Evolutionary conservation across 1,284 basidiomycete species (phyloP).

Genomic region (Pseudozyma tsukubaensis): DNA sequence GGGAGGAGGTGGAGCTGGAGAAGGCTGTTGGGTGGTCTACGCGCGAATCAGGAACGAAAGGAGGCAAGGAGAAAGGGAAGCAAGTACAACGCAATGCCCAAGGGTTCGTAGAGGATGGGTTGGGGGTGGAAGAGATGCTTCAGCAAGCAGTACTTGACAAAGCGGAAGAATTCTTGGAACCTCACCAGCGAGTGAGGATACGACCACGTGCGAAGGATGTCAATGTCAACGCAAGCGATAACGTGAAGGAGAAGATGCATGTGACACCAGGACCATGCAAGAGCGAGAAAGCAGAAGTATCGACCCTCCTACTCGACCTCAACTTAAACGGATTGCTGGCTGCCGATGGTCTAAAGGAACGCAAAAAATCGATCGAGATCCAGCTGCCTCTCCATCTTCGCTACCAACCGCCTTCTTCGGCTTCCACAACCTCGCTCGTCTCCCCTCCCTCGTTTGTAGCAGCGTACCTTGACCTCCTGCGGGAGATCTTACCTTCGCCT

Average conservation of each 20-base stretch:
- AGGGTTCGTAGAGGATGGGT: not conserved
- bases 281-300: constrained; percentile 7
- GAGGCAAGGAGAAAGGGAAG: constrained; percentile 5
- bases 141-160: not conserved
- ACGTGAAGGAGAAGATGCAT: not conserved
- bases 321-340: constrained; percentile 6
- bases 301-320: constrained; percentile 2
- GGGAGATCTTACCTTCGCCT: constrained; percentile 9
- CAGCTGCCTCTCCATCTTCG: constrained; percentile 25
- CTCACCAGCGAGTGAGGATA: not conserved
- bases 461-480: not conserved
- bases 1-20: constrained; percentile 18
- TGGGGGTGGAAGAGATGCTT: constrained; percentile 12
- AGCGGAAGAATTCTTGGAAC: constrained; percentile 1
- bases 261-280: not conserved
- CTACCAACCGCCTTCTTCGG: constrained; percentile 7
- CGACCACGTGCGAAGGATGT: not conserved
- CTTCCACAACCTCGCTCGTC: not conserved
- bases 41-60: not conserved
- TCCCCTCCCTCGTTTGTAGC: not conserved
- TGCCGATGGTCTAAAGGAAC: constrained; percentile 2
- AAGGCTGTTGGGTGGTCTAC: constrained; percentile 16
- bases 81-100: constrained; percentile 3
- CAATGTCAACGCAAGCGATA: not conserved
- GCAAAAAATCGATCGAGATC: not conserved